A percentile compares a stretch with the other conserved stretches of the same genome.
Conservation (phyloP, 1,284 basidiomycete genomes). For the Rhodotorula sp. region DNA sequence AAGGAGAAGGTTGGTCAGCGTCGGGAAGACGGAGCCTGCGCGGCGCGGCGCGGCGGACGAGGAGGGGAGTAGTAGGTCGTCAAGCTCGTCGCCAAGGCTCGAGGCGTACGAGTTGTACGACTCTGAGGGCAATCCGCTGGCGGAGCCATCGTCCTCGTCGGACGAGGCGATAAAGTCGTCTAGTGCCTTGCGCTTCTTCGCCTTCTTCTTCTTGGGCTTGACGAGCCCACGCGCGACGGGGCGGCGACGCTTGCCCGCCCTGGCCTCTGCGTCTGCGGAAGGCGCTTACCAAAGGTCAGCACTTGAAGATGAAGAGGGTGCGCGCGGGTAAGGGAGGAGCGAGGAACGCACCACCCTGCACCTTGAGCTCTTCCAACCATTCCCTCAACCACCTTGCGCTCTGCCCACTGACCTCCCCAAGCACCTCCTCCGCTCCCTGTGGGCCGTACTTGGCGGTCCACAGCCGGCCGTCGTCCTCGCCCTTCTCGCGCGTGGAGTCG, state of each 20-base stretch:
- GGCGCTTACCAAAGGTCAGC: not conserved
- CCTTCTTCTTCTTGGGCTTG: slow-evolving; percentile 29
- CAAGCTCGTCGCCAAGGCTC: slow-evolving; percentile 14
- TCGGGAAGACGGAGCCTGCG: slow-evolving; percentile 50
- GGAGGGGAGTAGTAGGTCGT: not conserved
- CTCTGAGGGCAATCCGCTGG: slow-evolving; percentile 10
- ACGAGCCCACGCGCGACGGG: slow-evolving; percentile 29
- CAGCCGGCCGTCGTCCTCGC: not conserved
- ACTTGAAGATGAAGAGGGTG: not conserved
- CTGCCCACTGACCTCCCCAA: slow-evolving; percentile 68
- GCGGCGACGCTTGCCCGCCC: slow-evolving; percentile 12
- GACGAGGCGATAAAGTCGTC: slow-evolving; percentile 48
- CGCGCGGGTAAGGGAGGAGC: too few relatives aligned
- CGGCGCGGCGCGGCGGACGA: slow-evolving; percentile 10
- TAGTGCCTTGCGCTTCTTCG: slow-evolving; percentile 43
- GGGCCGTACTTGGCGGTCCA: slow-evolving; percentile 83
- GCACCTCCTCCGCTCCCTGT: slow-evolving; percentile 67
- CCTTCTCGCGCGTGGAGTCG: not conserved
- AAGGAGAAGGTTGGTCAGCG: slow-evolving; percentile 79
- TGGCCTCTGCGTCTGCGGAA: not conserved
- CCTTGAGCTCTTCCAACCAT: slow-evolving; percentile 72
- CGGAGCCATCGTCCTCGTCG: slow-evolving; percentile 45
- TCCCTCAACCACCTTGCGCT: slow-evolving; percentile 74
- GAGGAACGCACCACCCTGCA: slow-evolving; percentile 56
- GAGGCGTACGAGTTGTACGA: slow-evolving; percentile 7